Evolutionary conservation across 495 filamentous ascomycete genomes (phyloP), one percentile per base, ranked within the genome.

Genomic region (Aspergillus egyptiacus): DNA sequence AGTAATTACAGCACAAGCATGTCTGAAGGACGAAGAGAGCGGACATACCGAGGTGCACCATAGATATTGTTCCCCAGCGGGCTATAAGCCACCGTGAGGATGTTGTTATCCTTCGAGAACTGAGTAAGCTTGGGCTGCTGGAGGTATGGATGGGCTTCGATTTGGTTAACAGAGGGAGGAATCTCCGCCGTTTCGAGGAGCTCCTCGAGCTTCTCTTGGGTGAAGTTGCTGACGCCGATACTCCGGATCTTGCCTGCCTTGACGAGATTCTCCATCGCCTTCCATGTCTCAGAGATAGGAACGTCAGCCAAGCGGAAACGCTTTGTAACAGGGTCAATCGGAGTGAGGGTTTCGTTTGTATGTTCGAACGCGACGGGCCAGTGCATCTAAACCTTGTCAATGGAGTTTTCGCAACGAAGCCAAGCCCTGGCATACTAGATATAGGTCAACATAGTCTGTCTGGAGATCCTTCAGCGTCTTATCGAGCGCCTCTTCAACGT

Each of bases 81-180:
- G 20, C 71, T 73, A 56, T 80, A 80, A 10, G 74, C 77, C 10
- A 72, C 67, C 3, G 70, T 64, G 3, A 76, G 50, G 38, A 80
- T 78, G n/a, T 64, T 63, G 56, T 62, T 65, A 5, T 66, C 61
- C 28, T 66, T 61, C 41, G 62, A 43, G 35, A 53, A 70, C 15
- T 51, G 20, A 13, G 87, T 37, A 15, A 94, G 72, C 10, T 65
- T 64, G 0, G 68, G 64, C 60, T 85, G 87, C 58, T 90, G 86
- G 22, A 95, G 72, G 62, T 93, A 94, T 0, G 87, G 83, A 60
- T 93, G 85, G 53, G 81, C 89, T 63, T 95, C 88, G 56, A 94
- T 86, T 70, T 94, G 87, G 69, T 94, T 94, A 52, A 85, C 76
- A 18, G 75, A 84, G 0, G 88, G 89, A 20, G 70, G 64, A 30